Percentiles rank a stretch among this genome's conserved stretches.
phyloP scores from a whole-genome alignment of 352 stramenopile genomes.

The Phytophthora gonapodyides region DNA sequence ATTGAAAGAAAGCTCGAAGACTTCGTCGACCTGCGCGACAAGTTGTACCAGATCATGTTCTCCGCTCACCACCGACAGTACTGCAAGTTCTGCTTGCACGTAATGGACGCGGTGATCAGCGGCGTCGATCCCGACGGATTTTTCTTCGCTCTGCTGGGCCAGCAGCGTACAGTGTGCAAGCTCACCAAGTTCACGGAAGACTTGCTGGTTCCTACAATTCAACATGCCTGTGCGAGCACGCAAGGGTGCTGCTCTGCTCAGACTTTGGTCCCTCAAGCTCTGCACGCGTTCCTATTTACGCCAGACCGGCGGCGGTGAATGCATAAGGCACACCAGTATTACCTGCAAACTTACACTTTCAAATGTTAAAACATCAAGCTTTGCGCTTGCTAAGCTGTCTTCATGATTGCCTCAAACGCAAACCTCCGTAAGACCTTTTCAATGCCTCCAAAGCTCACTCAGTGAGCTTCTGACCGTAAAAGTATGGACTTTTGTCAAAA shows the following conservation, averaged over 20 bases:
- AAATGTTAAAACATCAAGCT: too few relatives aligned
- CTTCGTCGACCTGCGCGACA: conserved; percentile 22
- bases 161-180: conserved; percentile 3
- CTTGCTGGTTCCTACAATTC: neutral
- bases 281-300: conserved; percentile 20
- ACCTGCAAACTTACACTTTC: too few relatives aligned
- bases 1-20: conserved; percentile 13
- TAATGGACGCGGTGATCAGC: conserved; percentile 3
- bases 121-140: conserved; percentile 12
- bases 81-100: conserved; percentile 17
- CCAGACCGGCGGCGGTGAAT: neutral
- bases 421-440: too few relatives aligned
- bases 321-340: too few relatives aligned
- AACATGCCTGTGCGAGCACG: neutral
- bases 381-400: too few relatives aligned
- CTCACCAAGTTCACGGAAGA: conserved; percentile 19
- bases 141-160: conserved; percentile 5
- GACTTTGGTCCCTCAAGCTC: conserved; percentile 11
- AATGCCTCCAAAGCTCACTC: too few relatives aligned
- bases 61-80: conserved; percentile 13
- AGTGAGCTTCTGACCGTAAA: too few relatives aligned
- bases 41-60: conserved; percentile 23
- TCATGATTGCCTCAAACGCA: too few relatives aligned
- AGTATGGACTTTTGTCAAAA: too few relatives aligned
- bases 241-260: conserved; percentile 16